Evolutionary conservation across 495 filamentous ascomycete species (phyloP).

Genomic region (Annulohypoxylon stygium): DNA sequence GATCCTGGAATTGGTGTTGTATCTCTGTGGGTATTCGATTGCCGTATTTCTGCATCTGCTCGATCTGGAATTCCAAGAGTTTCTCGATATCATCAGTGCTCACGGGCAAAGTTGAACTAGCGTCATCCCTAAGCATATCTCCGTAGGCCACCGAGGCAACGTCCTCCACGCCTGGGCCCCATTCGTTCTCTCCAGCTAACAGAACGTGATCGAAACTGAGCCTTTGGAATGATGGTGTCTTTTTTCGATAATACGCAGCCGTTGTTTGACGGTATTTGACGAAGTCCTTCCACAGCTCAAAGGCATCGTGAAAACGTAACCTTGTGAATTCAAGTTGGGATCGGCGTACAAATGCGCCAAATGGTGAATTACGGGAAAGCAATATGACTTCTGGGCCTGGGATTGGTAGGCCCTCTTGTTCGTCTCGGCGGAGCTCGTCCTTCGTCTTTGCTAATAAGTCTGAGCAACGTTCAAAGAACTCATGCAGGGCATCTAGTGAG

Average conservation of each 20-base stretch:
- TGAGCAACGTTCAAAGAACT: conserved; percentile 73
- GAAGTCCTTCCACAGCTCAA: conserved; percentile 84
- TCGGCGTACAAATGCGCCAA: conserved; percentile 86
- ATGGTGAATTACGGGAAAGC: conserved; percentile 75
- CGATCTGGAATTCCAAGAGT: conserved; percentile 87
- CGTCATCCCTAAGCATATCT: conserved; percentile 66
- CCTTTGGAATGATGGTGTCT: conserved; percentile 72
- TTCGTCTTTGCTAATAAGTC: conserved; percentile 71
- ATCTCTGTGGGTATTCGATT: conserved; percentile 78
- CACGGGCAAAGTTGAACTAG: conserved; percentile 58
- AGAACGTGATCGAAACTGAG: conserved; percentile 78
- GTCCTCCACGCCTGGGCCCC: conserved; percentile 60
- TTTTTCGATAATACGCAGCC: conserved; percentile 74
- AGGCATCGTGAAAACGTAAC: conserved; percentile 80
- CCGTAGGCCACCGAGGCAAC: conserved; percentile 73
- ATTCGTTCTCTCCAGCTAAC: conserved; percentile 60
- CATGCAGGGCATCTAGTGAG: conserved; percentile 79
- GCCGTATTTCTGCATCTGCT: conserved; percentile 80
- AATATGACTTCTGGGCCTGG: conserved; percentile 61
- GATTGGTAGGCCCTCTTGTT: conserved; percentile 51
- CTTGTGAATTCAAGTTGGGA: conserved; percentile 82
- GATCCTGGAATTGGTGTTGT: conserved; percentile 69
- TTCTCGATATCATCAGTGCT: conserved; percentile 88
- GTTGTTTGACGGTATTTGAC: conserved; percentile 83
- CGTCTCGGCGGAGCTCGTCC: conserved; percentile 66